These are phyloP conservation scores for Acer campestre DNA, from an alignment of 345 rosid genomes.

Conservation along the genomic window DNA sequence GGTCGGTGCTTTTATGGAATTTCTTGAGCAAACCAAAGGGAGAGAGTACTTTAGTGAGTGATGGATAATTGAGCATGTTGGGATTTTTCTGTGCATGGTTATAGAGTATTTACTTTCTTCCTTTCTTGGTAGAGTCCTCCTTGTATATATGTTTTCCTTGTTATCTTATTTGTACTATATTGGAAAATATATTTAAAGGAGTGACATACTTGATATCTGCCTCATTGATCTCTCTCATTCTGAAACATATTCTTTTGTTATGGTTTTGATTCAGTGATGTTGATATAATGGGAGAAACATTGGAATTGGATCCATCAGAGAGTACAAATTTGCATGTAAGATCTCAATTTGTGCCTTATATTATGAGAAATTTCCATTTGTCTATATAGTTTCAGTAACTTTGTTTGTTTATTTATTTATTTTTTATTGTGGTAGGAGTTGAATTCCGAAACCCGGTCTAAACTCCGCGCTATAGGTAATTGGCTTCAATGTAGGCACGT, in stretches of 20 bases:
- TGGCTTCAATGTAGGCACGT: slow-evolving; percentile 91
- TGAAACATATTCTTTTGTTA: slow-evolving; percentile 17
- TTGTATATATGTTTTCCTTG: slow-evolving; percentile 3
- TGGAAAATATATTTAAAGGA: neutral
- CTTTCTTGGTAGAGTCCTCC: slow-evolving; percentile 5
- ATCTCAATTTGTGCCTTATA: slow-evolving; percentile 24
- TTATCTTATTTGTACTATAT: neutral
- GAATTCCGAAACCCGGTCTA: slow-evolving; percentile 33
- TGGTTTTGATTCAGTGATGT: slow-evolving; percentile 54
- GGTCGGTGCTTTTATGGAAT: neutral
- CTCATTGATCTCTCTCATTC: neutral
- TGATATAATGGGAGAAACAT: slow-evolving; percentile 46
- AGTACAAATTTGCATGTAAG: slow-evolving; percentile 48
- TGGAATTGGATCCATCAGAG: slow-evolving; percentile 44
- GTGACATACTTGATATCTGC: neutral
- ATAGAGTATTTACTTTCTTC: neutral
- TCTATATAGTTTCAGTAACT: slow-evolving; percentile 8
- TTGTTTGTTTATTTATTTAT: slow-evolving; percentile 12
- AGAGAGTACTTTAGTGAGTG: neutral
- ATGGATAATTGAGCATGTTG: neutral
- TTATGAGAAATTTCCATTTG: slow-evolving; percentile 7
- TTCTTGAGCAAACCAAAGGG: neutral
- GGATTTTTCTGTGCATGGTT: neutral
- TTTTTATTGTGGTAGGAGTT: slow-evolving; percentile 41
- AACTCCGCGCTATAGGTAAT: slow-evolving; percentile 52